Percentiles rank a stretch among this genome's conserved stretches.
Conservation (phyloP, 495 filamentous ascomycete species). For the Penicillium angulare region DNA sequence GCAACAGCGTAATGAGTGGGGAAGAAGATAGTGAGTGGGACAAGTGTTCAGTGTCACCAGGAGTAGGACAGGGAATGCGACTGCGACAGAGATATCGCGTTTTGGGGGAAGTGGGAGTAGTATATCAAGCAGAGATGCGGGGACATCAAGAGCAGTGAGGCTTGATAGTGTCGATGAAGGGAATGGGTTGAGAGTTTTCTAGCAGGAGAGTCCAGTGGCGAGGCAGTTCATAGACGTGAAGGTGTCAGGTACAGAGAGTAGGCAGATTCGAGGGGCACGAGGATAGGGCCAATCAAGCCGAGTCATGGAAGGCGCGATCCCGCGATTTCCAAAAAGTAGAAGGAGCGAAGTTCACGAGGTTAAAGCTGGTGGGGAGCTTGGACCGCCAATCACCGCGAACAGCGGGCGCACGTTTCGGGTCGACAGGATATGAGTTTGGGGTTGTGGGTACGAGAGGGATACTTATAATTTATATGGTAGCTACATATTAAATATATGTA, state of each 20-base stretch:
- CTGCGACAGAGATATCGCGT: not conserved
- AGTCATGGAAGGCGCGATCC: not conserved
- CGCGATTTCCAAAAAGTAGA: conserved; percentile 2
- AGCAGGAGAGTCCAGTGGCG: not conserved
- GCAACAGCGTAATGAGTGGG: conserved; percentile 16
- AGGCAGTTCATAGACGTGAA: too few species aligned
- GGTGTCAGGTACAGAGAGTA: not conserved
- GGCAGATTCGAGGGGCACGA: not conserved
- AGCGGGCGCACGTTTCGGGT: conserved; percentile 19
- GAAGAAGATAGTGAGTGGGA: conserved; percentile 27
- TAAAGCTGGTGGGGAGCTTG: conserved; percentile 16
- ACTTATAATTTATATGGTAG: not conserved
- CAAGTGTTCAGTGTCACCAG: conserved; percentile 15
- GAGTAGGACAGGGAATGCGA: conserved; percentile 5
- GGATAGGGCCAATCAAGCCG: not conserved
- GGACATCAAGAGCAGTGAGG: not conserved
- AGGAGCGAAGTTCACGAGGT: conserved; percentile 14
- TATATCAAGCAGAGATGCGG: not conserved
- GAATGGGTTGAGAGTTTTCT: not conserved
- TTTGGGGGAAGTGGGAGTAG: not conserved
- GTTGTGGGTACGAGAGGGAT: not conserved
- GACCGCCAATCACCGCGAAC: conserved; percentile 24
- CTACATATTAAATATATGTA: not conserved
- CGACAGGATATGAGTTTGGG: not conserved
- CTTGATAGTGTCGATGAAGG: too few species aligned